Base-by-base conservation (phyloP, 1,284 basidiomycete genomes). In the Cutaneotrichosporon sp. region DNA sequence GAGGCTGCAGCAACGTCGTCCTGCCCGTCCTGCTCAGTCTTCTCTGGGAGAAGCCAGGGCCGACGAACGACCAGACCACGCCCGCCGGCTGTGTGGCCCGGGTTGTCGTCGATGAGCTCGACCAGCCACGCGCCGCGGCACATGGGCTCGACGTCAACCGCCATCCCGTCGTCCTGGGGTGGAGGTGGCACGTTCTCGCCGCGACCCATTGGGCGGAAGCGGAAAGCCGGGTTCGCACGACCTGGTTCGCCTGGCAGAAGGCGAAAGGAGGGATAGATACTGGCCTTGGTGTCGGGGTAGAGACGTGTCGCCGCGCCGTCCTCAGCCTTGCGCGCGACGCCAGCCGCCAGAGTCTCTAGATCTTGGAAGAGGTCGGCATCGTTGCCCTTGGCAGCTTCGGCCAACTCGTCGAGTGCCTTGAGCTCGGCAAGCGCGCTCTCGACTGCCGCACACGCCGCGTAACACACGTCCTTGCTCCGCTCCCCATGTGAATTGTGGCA, bases 361-460 rank as follows among this genome's bases (percentile, higher is more conserved):
- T 75, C 73, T 30, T 65, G 70, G 64, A 79, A 79, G 47, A 69
- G 69, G 56, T 74, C 73, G 30, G 62, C 57, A 22, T 52, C 65
- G 11, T 56, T 63, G 3, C 53, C 59, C 11, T 42, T 51, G 38
- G 55, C 65, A 9, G 64, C 60, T 38, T 64, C 61, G 9, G 69
- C 70, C 7, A 74, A 31, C 58, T 71, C 71, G 60, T 79, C 77
- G 34, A 79, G 62, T 18, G 51, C 63, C 60, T 74, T 76, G 60
- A 79, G 58, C 47, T 73, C 73, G n/a, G 53, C 62, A 42, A 79
- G 59, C 34, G 70, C 60, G 4, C 61, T 69, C 59, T 75, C 72
- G 22, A 78, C 58, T 16, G 62, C 58, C 10, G 53, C 60, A 14
- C 70, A 59, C 32, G 46, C 58, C n/a, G 46, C 31, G 22, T 56